Percentiles rank a stretch among this genome's conserved stretches.
phyloP scores from a whole-genome alignment of 495 filamentous ascomycete species.

The Podospora sp. region DNA sequence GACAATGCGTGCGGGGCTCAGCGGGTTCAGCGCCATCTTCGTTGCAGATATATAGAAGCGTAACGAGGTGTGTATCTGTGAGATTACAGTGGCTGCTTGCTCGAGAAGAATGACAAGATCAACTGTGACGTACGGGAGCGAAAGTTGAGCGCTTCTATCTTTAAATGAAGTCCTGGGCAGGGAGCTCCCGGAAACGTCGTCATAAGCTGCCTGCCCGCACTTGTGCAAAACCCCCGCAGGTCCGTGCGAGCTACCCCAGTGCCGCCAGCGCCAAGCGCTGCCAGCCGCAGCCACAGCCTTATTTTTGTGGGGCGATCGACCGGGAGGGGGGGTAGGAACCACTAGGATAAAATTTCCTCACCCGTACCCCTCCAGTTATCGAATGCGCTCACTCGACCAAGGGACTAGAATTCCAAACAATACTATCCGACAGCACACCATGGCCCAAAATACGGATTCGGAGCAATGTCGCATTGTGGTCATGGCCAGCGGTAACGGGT shows the following conservation, averaged over 20 bases:
- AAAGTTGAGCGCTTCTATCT: too few species aligned
- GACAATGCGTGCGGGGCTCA: slow-evolving; percentile 49
- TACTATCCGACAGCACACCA: not conserved
- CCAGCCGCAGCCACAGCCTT: not conserved
- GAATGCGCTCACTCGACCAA: not conserved
- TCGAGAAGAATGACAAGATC: not conserved
- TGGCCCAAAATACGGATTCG: not conserved
- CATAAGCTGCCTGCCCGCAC: not conserved
- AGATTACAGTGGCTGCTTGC: not conserved
- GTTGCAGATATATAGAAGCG: too few species aligned
- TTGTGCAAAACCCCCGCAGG: not conserved
- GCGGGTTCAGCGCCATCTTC: slow-evolving; percentile 31
- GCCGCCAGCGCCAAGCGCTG: not conserved
- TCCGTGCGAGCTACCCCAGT: not conserved
- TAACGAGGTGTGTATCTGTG: too few species aligned
- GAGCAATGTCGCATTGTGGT: slow-evolving; percentile 41
- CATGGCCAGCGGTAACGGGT: slow-evolving; percentile 70
- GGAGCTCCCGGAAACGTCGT: not conserved
- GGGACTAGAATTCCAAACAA: not conserved
- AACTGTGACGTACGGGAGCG: too few species aligned
- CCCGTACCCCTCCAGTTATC: not conserved
- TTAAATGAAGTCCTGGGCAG: not conserved
- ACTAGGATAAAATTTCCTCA: not conserved
- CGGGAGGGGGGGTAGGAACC: too few species aligned
- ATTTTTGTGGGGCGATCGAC: not conserved